Percentiles rank a stretch among this genome's conserved stretches.
Evolutionary conservation across 306 rosid species (phyloP).

Genomic region (Ziziphus jujuba): DNA sequence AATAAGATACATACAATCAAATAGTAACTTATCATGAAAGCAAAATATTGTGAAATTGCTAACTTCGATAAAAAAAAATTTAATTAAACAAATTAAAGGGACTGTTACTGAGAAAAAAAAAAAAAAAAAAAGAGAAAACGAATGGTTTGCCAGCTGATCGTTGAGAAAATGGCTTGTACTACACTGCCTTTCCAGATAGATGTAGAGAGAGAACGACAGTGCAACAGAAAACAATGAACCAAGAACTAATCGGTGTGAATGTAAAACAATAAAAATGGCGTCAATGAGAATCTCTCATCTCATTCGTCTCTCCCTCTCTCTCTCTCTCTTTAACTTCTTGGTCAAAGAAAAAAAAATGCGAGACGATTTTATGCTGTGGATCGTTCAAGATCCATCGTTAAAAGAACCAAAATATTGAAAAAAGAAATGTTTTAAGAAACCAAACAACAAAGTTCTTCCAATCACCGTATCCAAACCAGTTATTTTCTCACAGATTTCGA

Average conservation of each 20-base stretch:
- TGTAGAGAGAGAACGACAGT: constrained; percentile 39
- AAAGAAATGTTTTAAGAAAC: neutral
- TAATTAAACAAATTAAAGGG: neutral
- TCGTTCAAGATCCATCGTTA: constrained; percentile 21
- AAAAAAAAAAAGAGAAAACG: neutral
- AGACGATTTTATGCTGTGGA: neutral
- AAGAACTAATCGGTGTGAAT: constrained; percentile 25
- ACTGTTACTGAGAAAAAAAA: neutral
- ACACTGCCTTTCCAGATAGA: constrained; percentile 5
- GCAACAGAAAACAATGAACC: constrained; percentile 45
- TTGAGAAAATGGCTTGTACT: constrained; percentile 30
- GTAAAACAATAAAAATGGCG: constrained; percentile 10
- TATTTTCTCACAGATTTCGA: constrained; percentile 5
- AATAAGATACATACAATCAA: constrained; percentile 15
- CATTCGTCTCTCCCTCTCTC: neutral
- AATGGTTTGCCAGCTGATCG: constrained; percentile 1
- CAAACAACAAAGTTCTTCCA: neutral
- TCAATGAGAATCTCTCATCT: constrained; percentile 22
- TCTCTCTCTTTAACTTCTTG: neutral
- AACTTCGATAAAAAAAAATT: neutral
- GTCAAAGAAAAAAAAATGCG: constrained; percentile 12
- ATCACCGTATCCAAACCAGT: neutral
- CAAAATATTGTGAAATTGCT: constrained; percentile 5
- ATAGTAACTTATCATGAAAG: constrained; percentile 23
- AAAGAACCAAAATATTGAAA: neutral